Evolutionary conservation across 2,329 filamentous ascomycete species (phyloP).

Genomic region (Aspergillus fumigatus): DNA sequence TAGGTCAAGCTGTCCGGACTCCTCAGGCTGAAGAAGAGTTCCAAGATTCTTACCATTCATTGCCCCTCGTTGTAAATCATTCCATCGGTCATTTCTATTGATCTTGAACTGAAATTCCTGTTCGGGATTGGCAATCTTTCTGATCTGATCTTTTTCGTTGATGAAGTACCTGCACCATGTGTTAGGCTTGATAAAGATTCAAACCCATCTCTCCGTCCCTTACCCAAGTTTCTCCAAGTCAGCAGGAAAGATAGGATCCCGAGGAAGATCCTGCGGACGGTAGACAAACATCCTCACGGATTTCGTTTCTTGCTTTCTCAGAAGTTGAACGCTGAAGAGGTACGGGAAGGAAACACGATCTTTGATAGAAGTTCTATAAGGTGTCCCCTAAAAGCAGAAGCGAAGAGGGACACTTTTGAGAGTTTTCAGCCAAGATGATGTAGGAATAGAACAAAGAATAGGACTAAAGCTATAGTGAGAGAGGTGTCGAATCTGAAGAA

Average conservation of each 20-base stretch:
- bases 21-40: background rate
- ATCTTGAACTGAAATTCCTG: slow-evolving; percentile 71
- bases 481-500: background rate
- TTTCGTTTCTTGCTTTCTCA: background rate
- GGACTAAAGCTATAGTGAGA: background rate
- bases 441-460: background rate
- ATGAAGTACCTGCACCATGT: slow-evolving; percentile 65
- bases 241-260: slow-evolving; percentile 61
- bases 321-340: background rate
- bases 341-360: background rate
- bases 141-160: slow-evolving; percentile 70
- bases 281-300: slow-evolving; percentile 67
- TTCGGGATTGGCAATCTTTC: slow-evolving; percentile 62
- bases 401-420: background rate
- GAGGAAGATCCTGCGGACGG: slow-evolving; percentile 62
- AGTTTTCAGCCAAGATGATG: background rate
- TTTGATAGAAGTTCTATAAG: background rate
- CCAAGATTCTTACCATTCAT: slow-evolving; percentile 59
- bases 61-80: slow-evolving; percentile 67
- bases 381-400: background rate
- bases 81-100: slow-evolving; percentile 70
- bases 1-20: background rate
- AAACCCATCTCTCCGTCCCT: slow-evolving; percentile 14
- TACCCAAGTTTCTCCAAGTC: slow-evolving; percentile 71
- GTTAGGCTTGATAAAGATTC: background rate